Conservation (phyloP, 495 filamentous ascomycete species). For the Trichoderma asperelloides region DNA sequence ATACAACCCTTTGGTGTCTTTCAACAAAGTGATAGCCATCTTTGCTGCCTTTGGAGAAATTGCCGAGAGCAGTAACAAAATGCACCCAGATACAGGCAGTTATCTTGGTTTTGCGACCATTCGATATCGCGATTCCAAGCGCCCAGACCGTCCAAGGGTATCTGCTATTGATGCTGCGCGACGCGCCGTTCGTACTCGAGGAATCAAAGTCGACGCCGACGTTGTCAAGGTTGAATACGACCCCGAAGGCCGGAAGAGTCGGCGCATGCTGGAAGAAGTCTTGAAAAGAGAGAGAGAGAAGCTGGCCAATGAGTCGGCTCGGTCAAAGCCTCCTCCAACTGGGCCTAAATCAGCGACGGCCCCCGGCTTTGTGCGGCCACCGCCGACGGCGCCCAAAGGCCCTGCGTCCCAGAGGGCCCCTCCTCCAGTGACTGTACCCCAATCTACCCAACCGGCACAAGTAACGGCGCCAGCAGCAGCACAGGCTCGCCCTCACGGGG, state of each 20-base stretch:
- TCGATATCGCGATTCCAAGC: conserved; percentile 68
- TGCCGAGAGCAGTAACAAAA: conserved; percentile 77
- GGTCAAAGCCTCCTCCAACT: conserved; percentile 26
- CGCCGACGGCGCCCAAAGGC: conserved; percentile 76
- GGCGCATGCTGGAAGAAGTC: conserved; percentile 58
- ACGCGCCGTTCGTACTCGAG: conserved; percentile 64
- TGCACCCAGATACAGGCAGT: conserved; percentile 84
- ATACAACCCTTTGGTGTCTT: conserved; percentile 78
- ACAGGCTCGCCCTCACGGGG: conserved; percentile 7
- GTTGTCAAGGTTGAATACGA: conserved; percentile 76
- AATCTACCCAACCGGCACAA: conserved; percentile 25
- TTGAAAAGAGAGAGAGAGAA: conserved; percentile 56
- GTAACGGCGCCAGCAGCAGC: conserved; percentile 17
- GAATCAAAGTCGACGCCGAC: conserved; percentile 60
- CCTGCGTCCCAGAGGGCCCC: conserved; percentile 45
- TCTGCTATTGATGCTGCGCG: conserved; percentile 70
- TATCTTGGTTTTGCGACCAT: conserved; percentile 88
- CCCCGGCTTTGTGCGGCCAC: conserved; percentile 49
- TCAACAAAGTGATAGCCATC: conserved; percentile 66
- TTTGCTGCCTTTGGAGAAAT: conserved; percentile 88
- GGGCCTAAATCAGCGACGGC: conserved; percentile 29
- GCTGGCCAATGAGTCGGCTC: conserved; percentile 28
- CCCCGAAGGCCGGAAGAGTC: conserved; percentile 73
- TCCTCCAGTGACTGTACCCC: conserved; percentile 24
- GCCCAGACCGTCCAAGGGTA: conserved; percentile 36